Conservation (phyloP, 148 eudicot species). For the Limonium bicolor region DNA sequence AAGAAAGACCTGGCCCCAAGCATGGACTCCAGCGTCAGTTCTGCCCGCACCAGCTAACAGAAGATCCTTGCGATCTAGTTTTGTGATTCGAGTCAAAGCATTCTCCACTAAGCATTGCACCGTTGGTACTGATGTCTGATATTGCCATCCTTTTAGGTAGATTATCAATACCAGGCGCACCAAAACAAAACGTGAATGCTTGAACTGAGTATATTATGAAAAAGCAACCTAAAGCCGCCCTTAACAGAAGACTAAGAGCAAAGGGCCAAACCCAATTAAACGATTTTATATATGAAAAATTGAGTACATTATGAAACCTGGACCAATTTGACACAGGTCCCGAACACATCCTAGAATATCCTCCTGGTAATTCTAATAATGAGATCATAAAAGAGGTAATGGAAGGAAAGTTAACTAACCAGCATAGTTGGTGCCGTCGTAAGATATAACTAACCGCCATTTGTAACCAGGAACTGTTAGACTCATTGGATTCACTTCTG, state of each 20-base stretch:
- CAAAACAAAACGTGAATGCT: not conserved
- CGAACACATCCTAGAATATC: not conserved
- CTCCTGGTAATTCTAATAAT: not conserved
- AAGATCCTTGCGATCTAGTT: slow-evolving; percentile 51
- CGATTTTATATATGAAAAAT: not conserved
- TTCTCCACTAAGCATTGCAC: slow-evolving; percentile 61
- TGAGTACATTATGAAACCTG: too few relatives aligned
- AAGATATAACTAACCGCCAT: slow-evolving; percentile 47
- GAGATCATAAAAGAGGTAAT: not conserved
- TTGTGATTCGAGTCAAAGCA: slow-evolving; percentile 52
- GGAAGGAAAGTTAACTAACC: slow-evolving; percentile 9
- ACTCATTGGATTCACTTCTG: slow-evolving; percentile 3
- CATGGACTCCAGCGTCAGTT: slow-evolving; percentile 95
- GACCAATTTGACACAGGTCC: not conserved
- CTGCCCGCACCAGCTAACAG: slow-evolving; percentile 75
- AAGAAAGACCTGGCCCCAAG: slow-evolving; percentile 81
- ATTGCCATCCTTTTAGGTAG: slow-evolving; percentile 65
- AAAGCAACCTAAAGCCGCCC: not conserved
- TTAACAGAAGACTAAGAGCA: not conserved
- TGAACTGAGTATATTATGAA: not conserved
- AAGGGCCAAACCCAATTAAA: not conserved
- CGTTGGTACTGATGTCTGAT: slow-evolving; percentile 73
- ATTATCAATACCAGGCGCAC: not conserved
- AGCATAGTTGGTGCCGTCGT: slow-evolving; percentile 28
- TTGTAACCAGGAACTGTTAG: slow-evolving; percentile 19